Conservation (phyloP, 1,284 basidiomycete species). For the Malassezia equina region DNA sequence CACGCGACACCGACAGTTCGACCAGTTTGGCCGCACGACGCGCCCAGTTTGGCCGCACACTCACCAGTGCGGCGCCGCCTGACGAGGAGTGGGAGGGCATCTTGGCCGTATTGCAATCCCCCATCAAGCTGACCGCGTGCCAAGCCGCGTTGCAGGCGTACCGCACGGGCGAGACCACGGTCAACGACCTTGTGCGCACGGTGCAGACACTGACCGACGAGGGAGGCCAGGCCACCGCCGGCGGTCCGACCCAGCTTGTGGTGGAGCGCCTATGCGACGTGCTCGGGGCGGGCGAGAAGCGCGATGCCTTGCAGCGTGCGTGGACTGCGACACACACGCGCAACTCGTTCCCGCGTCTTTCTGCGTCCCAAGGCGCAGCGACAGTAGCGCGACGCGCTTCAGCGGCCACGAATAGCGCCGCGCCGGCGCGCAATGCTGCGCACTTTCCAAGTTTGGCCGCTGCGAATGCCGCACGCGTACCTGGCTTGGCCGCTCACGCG, state of each 20-base stretch:
- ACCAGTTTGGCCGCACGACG: neutral
- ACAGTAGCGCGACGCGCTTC: neutral
- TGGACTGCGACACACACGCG: slow-evolving; percentile 58
- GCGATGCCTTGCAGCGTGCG: slow-evolving; percentile 60
- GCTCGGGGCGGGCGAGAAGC: slow-evolving; percentile 64
- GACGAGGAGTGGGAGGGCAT: slow-evolving; percentile 56
- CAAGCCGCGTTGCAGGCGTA: slow-evolving; percentile 71
- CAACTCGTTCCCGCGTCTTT: slow-evolving; percentile 49
- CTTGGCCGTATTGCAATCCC: slow-evolving; percentile 58
- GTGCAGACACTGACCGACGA: slow-evolving; percentile 71
- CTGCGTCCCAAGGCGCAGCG: slow-evolving; percentile 20
- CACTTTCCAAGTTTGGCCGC: slow-evolving; percentile 31
- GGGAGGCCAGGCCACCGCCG: slow-evolving; percentile 15
- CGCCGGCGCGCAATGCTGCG: slow-evolving; percentile 19
- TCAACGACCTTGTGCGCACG: slow-evolving; percentile 74
- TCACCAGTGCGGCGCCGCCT: neutral
- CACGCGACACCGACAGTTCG: neutral
- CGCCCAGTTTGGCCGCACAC: slow-evolving; percentile 14
- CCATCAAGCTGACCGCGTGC: slow-evolving; percentile 64
- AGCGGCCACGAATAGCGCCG: too few relatives aligned
- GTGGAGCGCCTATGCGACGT: slow-evolving; percentile 59
- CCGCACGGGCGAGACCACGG: slow-evolving; percentile 65
- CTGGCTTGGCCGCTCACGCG: slow-evolving; percentile 32
- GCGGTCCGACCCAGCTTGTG: slow-evolving; percentile 52
- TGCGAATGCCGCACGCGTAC: slow-evolving; percentile 16